Conservation (phyloP, 2,329 filamentous ascomycete genomes). For the Microdochium bolleyi region DNA sequence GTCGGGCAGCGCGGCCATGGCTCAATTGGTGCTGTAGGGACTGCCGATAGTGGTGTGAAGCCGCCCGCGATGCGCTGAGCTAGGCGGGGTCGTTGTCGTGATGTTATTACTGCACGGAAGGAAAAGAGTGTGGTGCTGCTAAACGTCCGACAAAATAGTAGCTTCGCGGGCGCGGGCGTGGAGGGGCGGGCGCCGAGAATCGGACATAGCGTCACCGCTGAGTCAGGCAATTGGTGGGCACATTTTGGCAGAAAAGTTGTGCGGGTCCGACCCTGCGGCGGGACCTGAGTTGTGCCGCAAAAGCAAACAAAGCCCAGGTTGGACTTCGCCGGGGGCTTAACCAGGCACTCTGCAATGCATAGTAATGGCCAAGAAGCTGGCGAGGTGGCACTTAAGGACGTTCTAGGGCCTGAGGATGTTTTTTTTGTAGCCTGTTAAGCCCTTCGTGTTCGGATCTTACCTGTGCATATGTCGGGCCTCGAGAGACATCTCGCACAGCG, state of each 20-base stretch:
- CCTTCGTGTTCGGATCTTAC: too few species aligned
- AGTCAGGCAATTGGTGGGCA: not conserved
- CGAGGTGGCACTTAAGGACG: too few species aligned
- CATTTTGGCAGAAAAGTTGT: not conserved
- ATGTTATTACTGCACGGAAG: not conserved
- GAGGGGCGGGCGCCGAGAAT: not conserved
- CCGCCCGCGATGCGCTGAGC: not conserved
- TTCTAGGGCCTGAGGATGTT: too few species aligned
- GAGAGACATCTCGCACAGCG: too few species aligned
- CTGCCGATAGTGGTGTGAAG: not conserved
- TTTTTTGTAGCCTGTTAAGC: too few species aligned
- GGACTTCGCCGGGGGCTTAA: too few species aligned
- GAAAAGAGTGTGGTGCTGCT: not conserved
- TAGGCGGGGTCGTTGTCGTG: not conserved
- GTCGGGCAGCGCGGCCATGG: constrained; percentile 40
- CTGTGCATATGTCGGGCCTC: too few species aligned
- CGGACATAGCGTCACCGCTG: not conserved
- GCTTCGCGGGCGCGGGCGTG: not conserved
- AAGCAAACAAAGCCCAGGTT: not conserved
- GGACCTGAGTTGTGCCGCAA: not conserved
- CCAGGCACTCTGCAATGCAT: too few species aligned
- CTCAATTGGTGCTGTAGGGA: not conserved
- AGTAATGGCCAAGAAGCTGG: too few species aligned
- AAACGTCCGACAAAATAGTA: not conserved
- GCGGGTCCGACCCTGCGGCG: not conserved